Percentiles rank a stretch among this genome's conserved stretches.
Conservation (phyloP, 2,329 filamentous ascomycete species). For the Gyromitra esculenta region DNA sequence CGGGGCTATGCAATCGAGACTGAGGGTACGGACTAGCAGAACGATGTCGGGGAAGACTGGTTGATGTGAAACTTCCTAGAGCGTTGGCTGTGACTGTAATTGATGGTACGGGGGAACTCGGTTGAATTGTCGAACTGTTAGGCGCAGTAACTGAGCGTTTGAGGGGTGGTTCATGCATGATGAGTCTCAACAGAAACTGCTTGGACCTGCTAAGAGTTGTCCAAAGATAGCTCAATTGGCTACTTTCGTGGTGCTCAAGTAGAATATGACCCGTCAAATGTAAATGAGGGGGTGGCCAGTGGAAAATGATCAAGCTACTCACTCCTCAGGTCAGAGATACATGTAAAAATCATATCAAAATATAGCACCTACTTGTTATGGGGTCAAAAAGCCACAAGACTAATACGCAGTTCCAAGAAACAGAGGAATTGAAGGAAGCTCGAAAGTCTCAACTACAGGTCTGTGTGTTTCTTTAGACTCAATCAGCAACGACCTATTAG, state of each 20-base stretch:
- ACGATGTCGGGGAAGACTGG: slow-evolving; percentile 23
- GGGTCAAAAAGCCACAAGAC: neutral
- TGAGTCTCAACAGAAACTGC: neutral
- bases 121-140: neutral
- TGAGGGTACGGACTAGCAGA: slow-evolving; percentile 23
- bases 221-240: neutral
- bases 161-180: slow-evolving; percentile 31
- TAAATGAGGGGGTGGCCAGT: neutral
- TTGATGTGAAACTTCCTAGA: slow-evolving; percentile 16
- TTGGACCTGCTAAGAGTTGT: neutral
- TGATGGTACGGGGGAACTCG: slow-evolving; percentile 1
- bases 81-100: slow-evolving; percentile 19
- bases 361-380: slow-evolving; percentile 2
- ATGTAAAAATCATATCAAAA: neutral
- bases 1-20: slow-evolving; percentile 10
- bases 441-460: neutral
- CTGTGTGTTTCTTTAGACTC: neutral
- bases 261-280: neutral
- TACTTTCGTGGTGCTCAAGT: neutral
- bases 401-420: neutral
- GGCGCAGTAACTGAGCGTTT: slow-evolving; percentile 46
- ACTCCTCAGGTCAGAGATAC: slow-evolving; percentile 6
- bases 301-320: slow-evolving; percentile 1
- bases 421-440: neutral
- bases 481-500: neutral